These are phyloP conservation scores for Barnettozyma salicaria DNA, from an alignment of 805 yeast genomes.

Conservation along the genomic window DNA sequence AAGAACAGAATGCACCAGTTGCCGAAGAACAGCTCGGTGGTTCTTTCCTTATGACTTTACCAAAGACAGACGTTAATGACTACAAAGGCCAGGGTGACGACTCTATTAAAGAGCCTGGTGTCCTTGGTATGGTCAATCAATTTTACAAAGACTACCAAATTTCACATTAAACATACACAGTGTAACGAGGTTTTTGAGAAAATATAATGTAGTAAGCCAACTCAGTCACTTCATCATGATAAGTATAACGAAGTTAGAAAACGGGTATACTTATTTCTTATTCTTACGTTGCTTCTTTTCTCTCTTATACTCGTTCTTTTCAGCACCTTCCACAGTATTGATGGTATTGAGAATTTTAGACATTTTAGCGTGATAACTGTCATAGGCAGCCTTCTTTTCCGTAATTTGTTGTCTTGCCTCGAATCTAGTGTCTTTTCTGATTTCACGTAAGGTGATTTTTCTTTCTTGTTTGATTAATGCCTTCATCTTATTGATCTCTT, in stretches of 20 bases:
- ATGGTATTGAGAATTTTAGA: constrained; percentile 79
- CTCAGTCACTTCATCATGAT: neutral
- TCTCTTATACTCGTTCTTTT: constrained; percentile 84
- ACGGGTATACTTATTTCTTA: too few species aligned
- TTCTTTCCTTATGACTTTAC: constrained; percentile 35
- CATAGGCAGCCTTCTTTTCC: constrained; percentile 68
- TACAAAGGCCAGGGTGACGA: constrained; percentile 29
- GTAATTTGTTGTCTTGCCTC: constrained; percentile 79
- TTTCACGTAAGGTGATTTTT: constrained; percentile 80
- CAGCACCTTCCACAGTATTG: constrained; percentile 92
- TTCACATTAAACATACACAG: constrained; percentile 9
- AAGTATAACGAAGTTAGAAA: too few species aligned
- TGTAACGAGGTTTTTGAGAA: too few species aligned
- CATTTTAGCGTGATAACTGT: constrained; percentile 85
- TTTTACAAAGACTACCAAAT: constrained; percentile 50
- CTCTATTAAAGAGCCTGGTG: constrained; percentile 41
- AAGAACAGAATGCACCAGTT: neutral
- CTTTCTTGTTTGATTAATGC: constrained; percentile 87
- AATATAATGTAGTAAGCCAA: too few species aligned
- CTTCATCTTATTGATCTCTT: constrained; percentile 76
- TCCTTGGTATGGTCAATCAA: constrained; percentile 75
- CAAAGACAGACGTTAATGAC: constrained; percentile 29
- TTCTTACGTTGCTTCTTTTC: constrained; percentile 65
- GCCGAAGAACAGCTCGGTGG: constrained; percentile 32
- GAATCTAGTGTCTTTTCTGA: constrained; percentile 83